Conservation (phyloP, 345 rosid genomes). For the Citrus inodora region DNA sequence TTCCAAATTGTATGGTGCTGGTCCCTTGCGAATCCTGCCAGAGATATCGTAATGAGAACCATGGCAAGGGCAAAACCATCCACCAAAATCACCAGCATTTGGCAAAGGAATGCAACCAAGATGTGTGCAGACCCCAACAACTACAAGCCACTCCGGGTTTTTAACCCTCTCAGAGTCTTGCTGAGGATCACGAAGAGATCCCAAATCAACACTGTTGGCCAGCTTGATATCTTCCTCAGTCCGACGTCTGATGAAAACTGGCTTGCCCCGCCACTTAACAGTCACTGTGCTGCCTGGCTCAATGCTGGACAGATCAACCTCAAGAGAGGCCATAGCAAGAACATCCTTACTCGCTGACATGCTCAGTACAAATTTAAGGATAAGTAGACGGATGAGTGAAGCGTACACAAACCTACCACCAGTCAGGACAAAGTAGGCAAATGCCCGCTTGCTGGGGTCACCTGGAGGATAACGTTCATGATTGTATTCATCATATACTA, state of each 20-base stretch:
- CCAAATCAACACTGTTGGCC: conserved; percentile 80
- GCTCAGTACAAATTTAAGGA: conserved; percentile 82
- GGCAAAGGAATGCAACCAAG: conserved; percentile 97
- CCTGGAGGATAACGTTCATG: conserved; percentile 94
- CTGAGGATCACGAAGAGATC: conserved; percentile 85
- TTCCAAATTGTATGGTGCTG: conserved; percentile 90
- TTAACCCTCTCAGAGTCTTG: conserved; percentile 71
- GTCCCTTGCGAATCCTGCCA: conserved; percentile 92
- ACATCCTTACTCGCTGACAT: conserved; percentile 98
- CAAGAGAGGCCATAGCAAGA: conserved; percentile 88
- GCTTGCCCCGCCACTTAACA: conserved; percentile 98
- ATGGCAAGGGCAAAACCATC: conserved; percentile 98
- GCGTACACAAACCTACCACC: conserved; percentile 95
- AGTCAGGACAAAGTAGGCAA: conserved; percentile 82
- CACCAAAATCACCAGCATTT: conserved; percentile 94
- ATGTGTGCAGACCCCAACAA: conserved; percentile 95
- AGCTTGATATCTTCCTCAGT: conserved; percentile 85
- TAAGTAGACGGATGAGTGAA: conserved; percentile 70
- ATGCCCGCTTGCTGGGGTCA: conserved; percentile 95
- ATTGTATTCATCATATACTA: conserved; percentile 77
- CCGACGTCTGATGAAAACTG: conserved; percentile 87
- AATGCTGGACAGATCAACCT: conserved; percentile 87
- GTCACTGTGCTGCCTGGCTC: conserved; percentile 88
- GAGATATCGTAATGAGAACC: conserved; percentile 95
- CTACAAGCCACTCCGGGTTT: conserved; percentile 90